Conservation (phyloP, 176 grass and related monocot species). For the Oryza australiensis region DNA sequence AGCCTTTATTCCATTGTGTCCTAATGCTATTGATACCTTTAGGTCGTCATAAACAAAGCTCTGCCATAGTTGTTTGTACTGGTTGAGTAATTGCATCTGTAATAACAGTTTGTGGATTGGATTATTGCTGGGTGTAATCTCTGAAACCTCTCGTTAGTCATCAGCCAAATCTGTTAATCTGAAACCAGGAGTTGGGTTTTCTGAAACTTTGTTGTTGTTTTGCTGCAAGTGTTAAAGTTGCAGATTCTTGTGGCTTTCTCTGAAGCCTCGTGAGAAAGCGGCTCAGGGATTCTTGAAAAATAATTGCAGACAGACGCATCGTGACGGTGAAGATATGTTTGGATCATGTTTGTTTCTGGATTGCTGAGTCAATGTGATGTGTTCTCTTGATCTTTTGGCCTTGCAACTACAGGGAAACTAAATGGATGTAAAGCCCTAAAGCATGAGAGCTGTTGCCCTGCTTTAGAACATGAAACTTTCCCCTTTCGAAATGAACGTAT, state of each 20-base stretch:
- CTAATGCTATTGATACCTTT: no score
- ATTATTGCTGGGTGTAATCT: background rate
- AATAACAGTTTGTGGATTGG: background rate
- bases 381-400: background rate
- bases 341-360: background rate
- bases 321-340: constrained; percentile 10
- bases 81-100: background rate
- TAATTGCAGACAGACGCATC: background rate
- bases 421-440: background rate
- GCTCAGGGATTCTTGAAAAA: background rate
- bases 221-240: background rate
- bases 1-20: constrained; percentile 26
- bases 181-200: background rate
- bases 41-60: background rate
- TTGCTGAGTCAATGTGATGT: background rate
- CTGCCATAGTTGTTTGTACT: background rate
- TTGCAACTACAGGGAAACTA: background rate
- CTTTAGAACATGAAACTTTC: background rate
- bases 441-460: background rate
- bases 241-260: constrained; percentile 12
- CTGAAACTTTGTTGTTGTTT: background rate
- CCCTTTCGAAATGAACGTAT: background rate
- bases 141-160: background rate
- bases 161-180: background rate
- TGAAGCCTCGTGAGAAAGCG: background rate